These are phyloP conservation scores for Aspergillus carbonarius DNA, from an alignment of 2,329 filamentous ascomycete species.

Conservation along the genomic window DNA sequence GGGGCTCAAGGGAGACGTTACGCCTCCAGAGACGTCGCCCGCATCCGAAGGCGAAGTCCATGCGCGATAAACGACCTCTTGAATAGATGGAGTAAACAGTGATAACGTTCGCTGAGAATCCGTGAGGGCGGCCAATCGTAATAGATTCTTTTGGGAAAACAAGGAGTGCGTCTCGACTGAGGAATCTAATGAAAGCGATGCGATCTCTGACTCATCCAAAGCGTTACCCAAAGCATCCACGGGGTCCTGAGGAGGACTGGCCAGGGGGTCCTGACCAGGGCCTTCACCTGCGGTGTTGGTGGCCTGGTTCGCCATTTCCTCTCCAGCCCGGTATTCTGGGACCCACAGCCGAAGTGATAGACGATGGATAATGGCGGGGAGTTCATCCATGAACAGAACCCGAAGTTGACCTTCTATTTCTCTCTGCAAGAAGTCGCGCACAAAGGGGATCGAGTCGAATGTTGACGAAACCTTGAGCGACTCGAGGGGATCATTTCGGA, in stretches of 20 bases:
- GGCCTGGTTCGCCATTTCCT: slow-evolving; percentile 55
- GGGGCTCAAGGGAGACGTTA: slow-evolving; percentile 45
- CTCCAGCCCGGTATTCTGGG: slow-evolving; percentile 73
- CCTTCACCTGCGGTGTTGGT: slow-evolving; percentile 58
- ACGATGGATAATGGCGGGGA: slow-evolving; percentile 93
- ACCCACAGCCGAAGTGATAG: slow-evolving; percentile 87
- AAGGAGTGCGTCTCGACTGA: slow-evolving; percentile 80
- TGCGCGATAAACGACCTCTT: slow-evolving; percentile 85
- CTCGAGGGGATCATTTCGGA: slow-evolving; percentile 95
- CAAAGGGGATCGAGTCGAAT: slow-evolving; percentile 98
- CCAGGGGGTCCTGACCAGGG: slow-evolving; percentile 72
- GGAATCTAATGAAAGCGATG: slow-evolving; percentile 74
- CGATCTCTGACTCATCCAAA: slow-evolving; percentile 71
- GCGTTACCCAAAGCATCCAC: slow-evolving; percentile 78
- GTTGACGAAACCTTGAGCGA: slow-evolving; percentile 98
- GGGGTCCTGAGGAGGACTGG: slow-evolving; percentile 76
- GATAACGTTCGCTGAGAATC: slow-evolving; percentile 89
- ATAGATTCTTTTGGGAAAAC: slow-evolving; percentile 92
- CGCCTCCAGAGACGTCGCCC: slow-evolving; percentile 52
- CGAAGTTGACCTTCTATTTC: slow-evolving; percentile 93
- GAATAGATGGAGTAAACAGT: slow-evolving; percentile 85
- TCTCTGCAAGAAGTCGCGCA: slow-evolving; percentile 92
- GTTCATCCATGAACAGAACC: slow-evolving; percentile 94
- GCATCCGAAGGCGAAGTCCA: slow-evolving; percentile 80
- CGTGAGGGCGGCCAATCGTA: slow-evolving; percentile 76